phyloP scores from a whole-genome alignment of 345 rosid genomes.

The Erysimum cheiranthoides region DNA sequence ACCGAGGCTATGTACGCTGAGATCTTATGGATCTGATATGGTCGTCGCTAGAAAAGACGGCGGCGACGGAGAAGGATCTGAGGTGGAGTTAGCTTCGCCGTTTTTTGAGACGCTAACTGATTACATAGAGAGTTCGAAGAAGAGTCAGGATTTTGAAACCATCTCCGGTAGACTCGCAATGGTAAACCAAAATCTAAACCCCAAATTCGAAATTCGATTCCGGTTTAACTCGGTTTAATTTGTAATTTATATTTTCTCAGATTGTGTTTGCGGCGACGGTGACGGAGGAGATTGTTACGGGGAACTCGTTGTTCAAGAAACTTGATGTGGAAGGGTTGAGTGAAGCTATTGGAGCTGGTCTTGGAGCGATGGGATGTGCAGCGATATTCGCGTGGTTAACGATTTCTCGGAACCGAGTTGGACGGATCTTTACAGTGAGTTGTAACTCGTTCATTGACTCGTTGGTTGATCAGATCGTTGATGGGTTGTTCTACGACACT shows the following conservation, averaged over 20 bases:
- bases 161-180: conserved; percentile 92
- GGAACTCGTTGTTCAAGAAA: conserved; percentile 79
- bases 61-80: conserved; percentile 39
- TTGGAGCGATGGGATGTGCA: conserved; percentile 71
- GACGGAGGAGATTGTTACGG: conserved; percentile 70
- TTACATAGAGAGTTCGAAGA: conserved; percentile 87
- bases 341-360: conserved; percentile 68
- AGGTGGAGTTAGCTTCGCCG: conserved; percentile 51
- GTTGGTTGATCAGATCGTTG: conserved; percentile 81
- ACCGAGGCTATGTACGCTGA: conserved; percentile 82
- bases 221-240: not conserved
- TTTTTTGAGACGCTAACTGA: conserved; percentile 81
- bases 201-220: not conserved
- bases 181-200: conserved; percentile 43
- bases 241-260: conserved; percentile 43
- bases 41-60: conserved; percentile 54
- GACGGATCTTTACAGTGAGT: conserved; percentile 66
- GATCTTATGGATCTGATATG: conserved; percentile 82
- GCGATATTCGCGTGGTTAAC: conserved; percentile 84
- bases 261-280: conserved; percentile 84
- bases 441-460: conserved; percentile 87
- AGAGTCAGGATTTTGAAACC: conserved; percentile 89
- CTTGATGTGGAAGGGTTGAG: conserved; percentile 76
- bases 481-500: conserved; percentile 85
- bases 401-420: conserved; percentile 75